Evolutionary conservation across 768 basidiomycete species (phyloP).

Genomic region (Leccinum sublutescens): DNA sequence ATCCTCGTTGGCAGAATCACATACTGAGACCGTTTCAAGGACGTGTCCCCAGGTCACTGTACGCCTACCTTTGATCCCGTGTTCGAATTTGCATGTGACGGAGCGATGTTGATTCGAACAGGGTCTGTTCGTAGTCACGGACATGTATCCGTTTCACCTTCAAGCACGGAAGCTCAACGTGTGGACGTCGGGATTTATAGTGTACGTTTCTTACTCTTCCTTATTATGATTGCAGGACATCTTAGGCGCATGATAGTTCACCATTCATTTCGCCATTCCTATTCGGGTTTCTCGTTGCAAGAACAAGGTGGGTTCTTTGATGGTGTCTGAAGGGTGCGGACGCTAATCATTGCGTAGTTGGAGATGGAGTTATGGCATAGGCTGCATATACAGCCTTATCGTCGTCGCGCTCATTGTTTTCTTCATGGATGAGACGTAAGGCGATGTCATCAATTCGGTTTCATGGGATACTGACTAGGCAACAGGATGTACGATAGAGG

Average conservation of each 20-base stretch:
- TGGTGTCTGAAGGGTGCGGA: too few species aligned
- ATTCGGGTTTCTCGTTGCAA: constrained; percentile 31
- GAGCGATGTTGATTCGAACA: constrained; percentile 7
- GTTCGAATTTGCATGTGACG: background rate
- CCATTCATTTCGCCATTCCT: constrained; percentile 31
- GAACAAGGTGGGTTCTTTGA: constrained; percentile 14
- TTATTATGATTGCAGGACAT: constrained; percentile 17
- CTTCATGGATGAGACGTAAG: constrained; percentile 51
- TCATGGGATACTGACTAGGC: background rate
- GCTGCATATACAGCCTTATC: constrained; percentile 44
- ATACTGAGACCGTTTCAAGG: constrained; percentile 20
- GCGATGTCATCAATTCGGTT: constrained; percentile 1
- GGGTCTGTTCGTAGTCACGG: constrained; percentile 47
- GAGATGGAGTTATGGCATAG: constrained; percentile 56
- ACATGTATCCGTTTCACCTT: constrained; percentile 54
- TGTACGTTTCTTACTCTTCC: constrained; percentile 42
- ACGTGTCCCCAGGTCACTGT: constrained; percentile 54
- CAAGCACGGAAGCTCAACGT: constrained; percentile 51
- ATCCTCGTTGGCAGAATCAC: background rate
- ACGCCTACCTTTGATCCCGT: background rate
- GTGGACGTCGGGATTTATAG: constrained; percentile 54
- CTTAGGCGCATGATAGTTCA: constrained; percentile 29
- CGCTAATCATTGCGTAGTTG: constrained; percentile 30
- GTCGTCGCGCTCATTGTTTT: constrained; percentile 46
- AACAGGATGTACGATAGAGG: constrained; percentile 49